Conservation (phyloP, 345 rosid species). For the Eucalyptus pumila region DNA sequence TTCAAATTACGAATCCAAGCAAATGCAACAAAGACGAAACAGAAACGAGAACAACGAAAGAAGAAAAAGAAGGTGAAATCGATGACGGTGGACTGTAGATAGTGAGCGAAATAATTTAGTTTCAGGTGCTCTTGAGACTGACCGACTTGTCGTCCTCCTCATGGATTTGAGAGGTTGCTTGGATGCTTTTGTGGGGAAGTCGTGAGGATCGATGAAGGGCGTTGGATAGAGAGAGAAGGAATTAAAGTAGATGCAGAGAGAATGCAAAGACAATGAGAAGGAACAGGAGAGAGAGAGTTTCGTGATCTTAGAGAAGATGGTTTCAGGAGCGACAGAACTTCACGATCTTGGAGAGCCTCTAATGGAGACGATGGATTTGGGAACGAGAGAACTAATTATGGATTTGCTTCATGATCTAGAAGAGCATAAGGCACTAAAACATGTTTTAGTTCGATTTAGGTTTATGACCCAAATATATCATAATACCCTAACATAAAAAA, state of each 20-base stretch:
- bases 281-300: neutral
- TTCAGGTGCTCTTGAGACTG: neutral
- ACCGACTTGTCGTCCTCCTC: neutral
- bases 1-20: neutral
- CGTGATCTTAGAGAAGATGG: neutral
- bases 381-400: neutral
- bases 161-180: neutral
- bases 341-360: neutral
- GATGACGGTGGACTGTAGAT: neutral
- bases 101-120: neutral
- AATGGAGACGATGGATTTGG: neutral
- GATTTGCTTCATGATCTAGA: neutral
- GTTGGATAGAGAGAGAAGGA: no score
- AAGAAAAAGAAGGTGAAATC: neutral
- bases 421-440: neutral
- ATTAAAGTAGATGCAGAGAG: no score
- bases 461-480: neutral
- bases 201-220: no score
- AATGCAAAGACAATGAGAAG: neutral
- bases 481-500: neutral
- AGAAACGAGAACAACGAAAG: neutral
- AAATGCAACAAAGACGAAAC: neutral
- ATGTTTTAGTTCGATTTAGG: neutral
- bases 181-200: no score
- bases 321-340: neutral